Evolutionary conservation across 768 basidiomycete genomes (phyloP), one percentile per base, ranked within the genome.

Genomic region (Peribolospora baueri): DNA sequence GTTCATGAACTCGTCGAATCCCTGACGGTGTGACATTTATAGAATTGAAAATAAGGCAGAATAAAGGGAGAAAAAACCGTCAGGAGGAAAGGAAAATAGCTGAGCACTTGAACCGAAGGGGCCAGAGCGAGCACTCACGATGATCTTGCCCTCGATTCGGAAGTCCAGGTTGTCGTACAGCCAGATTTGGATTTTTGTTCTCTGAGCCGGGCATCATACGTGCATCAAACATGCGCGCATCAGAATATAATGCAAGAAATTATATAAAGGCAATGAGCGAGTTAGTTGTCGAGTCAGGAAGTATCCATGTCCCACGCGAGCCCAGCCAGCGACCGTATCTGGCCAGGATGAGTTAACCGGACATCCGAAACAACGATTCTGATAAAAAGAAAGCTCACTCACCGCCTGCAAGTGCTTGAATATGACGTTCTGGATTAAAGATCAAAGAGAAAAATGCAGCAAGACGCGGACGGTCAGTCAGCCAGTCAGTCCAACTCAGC

Each of bases 1-100:
- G 65, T 98, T 98, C 91, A 98, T 98, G 70, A 95, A 98, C 68
- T 98, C 91, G 66, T 98, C 91, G 63, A 98, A 98, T 46, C 91
- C 90, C 91, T 95, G 65, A n/a, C 14, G 25, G 25, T 25, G 25
- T 25, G 25, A 25, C 25, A 25, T 25, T 37, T 11, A 25, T 25
- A 25, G 25, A 25, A 25, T 25, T 25, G 1, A 25, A 25, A 25
- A 1, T 25, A 25, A 25, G 25, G 25, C 25, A 25, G 25, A 25
- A 25, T 25, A 25, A 25, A 25, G 25, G 25, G 25, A 47, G 9
- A 38, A 9, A 42, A 7, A 3, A n/a, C 37, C 14, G 48, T 49
- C 48, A 49, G 43, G 43, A 45, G 25, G 25, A 25, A 25, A 52
- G 5, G 39, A 39, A 14, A 3, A 25, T 8, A 42, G 2, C 5